Base-by-base conservation (phyloP, 306 rosid species). In the Vigna angularis region DNA sequence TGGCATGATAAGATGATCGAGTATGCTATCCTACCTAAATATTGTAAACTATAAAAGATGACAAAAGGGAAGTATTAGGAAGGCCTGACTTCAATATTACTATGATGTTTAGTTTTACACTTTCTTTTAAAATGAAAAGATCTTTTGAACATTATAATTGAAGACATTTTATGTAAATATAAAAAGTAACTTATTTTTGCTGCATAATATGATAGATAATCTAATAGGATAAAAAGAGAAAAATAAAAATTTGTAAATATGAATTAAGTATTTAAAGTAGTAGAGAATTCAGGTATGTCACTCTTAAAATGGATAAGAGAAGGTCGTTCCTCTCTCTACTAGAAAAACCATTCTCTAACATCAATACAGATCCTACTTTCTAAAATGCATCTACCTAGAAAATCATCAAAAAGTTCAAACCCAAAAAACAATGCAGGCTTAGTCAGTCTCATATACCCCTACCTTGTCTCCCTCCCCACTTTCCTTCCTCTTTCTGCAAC, bases 331-430 rank as follows among this genome's bases (percentile, higher is more conserved):
- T 67, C 42, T 45, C 36, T 59, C 66, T 59, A 14, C 50, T 9
- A 40, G 50, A 40, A 76, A 71, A 71, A 22, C 18, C 24, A 38
- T 30, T 77, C 26, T 34, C 65, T 17, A 64, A 71, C 34, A 36
- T 77, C 64, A 22, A 71, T 64, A 58, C 42, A 53, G 49, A 76
- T 63, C 78, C 51, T 30, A 76, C 40, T 67, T 55, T 67, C 18
- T 48, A 57, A 73, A 66, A 45, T 15, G 51, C 44, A 47, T 65
- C 74, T 80, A 66, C 45, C 51, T 56, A 71, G 74, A 77, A 74
- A 63, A 76, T 55, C 74, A 64, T 77, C 56, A 30, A 76, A 77
- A 63, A 59, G 57, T 77, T 76, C 52, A 64, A 82, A 71, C 65
- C 67, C 73, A 26, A 17, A 70, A 76, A 63, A 69, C 66, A 63